Evolutionary conservation across 2,329 filamentous ascomycete species (phyloP), one percentile per base, ranked within the genome.

Genomic region (Shiraia sp.): DNA sequence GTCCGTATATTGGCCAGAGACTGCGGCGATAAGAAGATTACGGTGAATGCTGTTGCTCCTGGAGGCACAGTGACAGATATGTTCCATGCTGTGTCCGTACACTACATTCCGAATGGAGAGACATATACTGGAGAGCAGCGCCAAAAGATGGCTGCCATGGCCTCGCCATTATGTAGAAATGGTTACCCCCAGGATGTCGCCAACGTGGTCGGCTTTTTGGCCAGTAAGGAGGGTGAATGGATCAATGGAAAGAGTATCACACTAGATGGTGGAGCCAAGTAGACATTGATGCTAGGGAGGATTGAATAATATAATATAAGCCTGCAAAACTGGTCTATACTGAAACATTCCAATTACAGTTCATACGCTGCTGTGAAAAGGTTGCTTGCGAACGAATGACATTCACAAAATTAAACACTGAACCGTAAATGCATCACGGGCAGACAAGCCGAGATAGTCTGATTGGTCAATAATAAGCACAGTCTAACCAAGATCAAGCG

Each of bases 11-110:
- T 87, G 58, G 79, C 83, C 15, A 83, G 82, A 45, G 84, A 87
- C 70, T 85, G 82, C 65, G 84, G 84, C 46, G 74, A 73, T 51
- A 78, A 79, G 63, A 77, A 80, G 41, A 82, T 87, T 61, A 87
- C 84, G 0, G 82, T 85, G 69, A 87, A 87, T 59, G 82, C 81
- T 51, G 81, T 87, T 42, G 84, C 84, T 2, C 84, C 84, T 2
- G 84, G 84, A 43, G 83, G 83, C 32, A 82, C 86, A 72, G 84
- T 86, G 76, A 83, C 77, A 34, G 86, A 88, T 66, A 88, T 89
- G 86, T 88, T 84, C 72, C 75, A 83, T 48, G 77, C 80, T 66
- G 85, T 85, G 66, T 76, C 80, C 17, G 66, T 68, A 55, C 65
- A 68, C 45, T 72, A 74, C 53, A 74, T 75, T 32, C 73, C 73